Evolutionary conservation across 2,329 filamentous ascomycete species (phyloP).

Genomic region (Cladosporium halotolerans): DNA sequence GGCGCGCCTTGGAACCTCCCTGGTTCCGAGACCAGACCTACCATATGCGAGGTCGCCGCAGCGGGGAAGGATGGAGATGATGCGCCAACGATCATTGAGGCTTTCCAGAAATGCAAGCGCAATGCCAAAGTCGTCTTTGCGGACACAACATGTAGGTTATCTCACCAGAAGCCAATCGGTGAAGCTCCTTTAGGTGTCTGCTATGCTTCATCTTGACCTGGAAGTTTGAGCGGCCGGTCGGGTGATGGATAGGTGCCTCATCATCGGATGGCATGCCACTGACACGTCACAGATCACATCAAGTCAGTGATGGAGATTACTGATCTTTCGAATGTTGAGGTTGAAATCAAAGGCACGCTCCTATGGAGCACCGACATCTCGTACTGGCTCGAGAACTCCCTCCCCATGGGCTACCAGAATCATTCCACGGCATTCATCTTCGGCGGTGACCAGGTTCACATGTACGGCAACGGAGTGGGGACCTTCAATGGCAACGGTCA

Average conservation of each 20-base stretch:
- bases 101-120: conserved; percentile 45
- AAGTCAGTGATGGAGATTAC: conserved; percentile 46
- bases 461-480: conserved; percentile 43
- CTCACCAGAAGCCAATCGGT: too few relatives aligned
- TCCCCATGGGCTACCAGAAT: conserved; percentile 51
- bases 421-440: conserved; percentile 50
- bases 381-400: conserved; percentile 49
- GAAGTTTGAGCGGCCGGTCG: too few relatives aligned
- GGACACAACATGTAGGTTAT: conserved; percentile 38
- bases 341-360: conserved; percentile 45
- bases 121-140: conserved; percentile 48
- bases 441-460: conserved; percentile 47
- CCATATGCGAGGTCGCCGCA: conserved; percentile 4
- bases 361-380: conserved; percentile 39
- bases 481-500: conserved; percentile 57
- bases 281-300: conserved; percentile 29
- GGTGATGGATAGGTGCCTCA: too few relatives aligned
- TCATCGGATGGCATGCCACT: neutral
- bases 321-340: conserved; percentile 40
- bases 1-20: conserved; percentile 8
- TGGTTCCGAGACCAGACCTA: neutral
- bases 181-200: too few relatives aligned
- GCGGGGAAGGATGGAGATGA: conserved; percentile 34
- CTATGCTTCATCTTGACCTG: too few relatives aligned
- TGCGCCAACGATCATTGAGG: conserved; percentile 46